Evolutionary conservation across 2,329 filamentous ascomycete genomes (phyloP).

Genomic region (Venturia nashicola): DNA sequence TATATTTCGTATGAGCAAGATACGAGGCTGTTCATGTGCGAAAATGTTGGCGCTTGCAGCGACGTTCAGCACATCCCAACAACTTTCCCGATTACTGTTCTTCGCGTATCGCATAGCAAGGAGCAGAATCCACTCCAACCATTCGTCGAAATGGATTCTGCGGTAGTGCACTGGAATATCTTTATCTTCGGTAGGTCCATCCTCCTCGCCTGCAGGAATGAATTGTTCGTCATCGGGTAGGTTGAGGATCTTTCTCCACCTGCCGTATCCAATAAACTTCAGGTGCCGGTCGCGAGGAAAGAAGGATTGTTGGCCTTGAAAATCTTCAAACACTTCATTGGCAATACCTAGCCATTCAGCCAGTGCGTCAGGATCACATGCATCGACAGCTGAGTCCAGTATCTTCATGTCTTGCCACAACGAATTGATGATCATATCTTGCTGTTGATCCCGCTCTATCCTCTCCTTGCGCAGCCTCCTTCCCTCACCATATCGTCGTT

Average conservation of each 20-base stretch:
- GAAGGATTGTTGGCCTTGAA: slow-evolving; percentile 2
- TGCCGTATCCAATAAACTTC: slow-evolving; percentile 30
- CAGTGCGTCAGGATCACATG: slow-evolving; percentile 6
- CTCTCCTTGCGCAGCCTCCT: neutral
- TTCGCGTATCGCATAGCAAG: slow-evolving; percentile 69
- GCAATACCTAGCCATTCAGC: slow-evolving; percentile 7
- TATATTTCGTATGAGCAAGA: slow-evolving; percentile 62
- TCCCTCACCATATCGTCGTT: neutral
- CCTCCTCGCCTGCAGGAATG: slow-evolving; percentile 8
- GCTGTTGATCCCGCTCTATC: neutral
- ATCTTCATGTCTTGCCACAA: slow-evolving; percentile 4
- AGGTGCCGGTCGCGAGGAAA: slow-evolving; percentile 3
- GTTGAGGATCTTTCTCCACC: slow-evolving; percentile 11
- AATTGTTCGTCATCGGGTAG: slow-evolving; percentile 25
- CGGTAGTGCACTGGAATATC: slow-evolving; percentile 48
- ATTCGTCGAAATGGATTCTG: slow-evolving; percentile 68
- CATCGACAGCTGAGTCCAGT: neutral
- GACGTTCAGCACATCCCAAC: slow-evolving; percentile 69
- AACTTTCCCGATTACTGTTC: slow-evolving; percentile 52
- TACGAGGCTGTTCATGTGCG: slow-evolving; percentile 53
- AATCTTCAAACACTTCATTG: slow-evolving; percentile 9
- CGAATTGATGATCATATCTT: slow-evolving; percentile 3
- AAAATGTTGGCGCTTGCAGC: slow-evolving; percentile 75
- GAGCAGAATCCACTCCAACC: slow-evolving; percentile 83
- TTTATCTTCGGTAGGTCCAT: slow-evolving; percentile 6